Evolutionary conservation across 345 rosid species (phyloP), one percentile per base, ranked within the genome.

Genomic region (Noccaea caerulescens): DNA sequence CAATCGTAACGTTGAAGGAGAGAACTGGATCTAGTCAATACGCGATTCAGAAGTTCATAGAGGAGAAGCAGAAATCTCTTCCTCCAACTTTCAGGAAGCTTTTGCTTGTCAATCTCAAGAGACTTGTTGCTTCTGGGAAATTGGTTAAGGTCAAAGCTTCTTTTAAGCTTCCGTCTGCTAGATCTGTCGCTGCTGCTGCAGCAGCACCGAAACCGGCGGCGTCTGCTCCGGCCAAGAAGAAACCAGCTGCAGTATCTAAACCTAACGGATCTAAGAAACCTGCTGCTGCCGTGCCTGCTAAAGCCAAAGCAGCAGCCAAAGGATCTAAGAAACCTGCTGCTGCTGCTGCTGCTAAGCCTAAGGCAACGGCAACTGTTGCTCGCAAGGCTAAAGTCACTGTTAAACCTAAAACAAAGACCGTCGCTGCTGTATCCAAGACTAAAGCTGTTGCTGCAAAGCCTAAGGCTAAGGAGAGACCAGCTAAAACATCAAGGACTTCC

Each of bases 1-100:
- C 96, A 1, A 87, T 92, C 7, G 71, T 76, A 12, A 79, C 86
- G 6, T 58, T 92, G 81, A 89, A 92, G 73, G 98, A 92, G 77
- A 92, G 79, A 80, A 87, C 83, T 3, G 98, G 98, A 58, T 92
- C 98, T 36, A 92, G 98, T 49, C 96, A 89, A 78, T 82, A 86
- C 58, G 98, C 98, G 36, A 92, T 92, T 68, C 75, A 90, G 23
- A 89, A 89, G 69, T 89, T 85, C 74, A 81, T 89, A 0, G 98
- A 92, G 30, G 96, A 84, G 81, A 92, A 87, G 72, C 86, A 92
- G 2, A 87, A 87, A 69, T 72, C 84, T 4, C 74, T 92, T 14
- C 96, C 96, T 0, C 42, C 82, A 0, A 83, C 68, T 41, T 88
- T 89, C 27, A 86, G 76, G 85, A 92, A 89, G 85, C 75, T 92